phyloP scores from a whole-genome alignment of 345 rosid genomes.

The Populus nigra region DNA sequence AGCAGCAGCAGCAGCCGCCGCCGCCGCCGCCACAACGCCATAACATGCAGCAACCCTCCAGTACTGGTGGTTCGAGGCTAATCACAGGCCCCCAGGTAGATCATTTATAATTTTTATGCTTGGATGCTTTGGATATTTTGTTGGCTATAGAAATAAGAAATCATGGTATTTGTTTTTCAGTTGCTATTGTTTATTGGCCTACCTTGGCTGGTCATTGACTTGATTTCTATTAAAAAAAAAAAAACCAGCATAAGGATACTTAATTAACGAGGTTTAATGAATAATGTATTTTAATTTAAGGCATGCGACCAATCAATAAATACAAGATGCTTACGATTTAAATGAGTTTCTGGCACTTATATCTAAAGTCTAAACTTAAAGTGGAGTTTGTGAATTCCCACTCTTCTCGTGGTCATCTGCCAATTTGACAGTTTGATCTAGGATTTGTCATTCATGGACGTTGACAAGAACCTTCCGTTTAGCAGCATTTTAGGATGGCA shows the following conservation, averaged over 20 bases:
- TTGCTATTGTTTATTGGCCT: not conserved
- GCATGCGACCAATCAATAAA: not conserved
- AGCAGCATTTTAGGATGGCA: too few relatives aligned
- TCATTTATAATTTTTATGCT: not conserved
- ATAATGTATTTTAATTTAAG: too few relatives aligned
- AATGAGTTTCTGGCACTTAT: not conserved
- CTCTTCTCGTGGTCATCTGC: not conserved
- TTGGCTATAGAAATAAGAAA: not conserved
- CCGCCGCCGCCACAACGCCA: conserved; percentile 46
- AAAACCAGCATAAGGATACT: not conserved
- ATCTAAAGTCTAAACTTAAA: not conserved
- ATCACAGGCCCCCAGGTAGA: conserved; percentile 86
- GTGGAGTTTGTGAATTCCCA: not conserved
- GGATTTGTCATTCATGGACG: too few relatives aligned
- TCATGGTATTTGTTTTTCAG: not conserved
- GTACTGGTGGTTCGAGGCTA: conserved; percentile 53
- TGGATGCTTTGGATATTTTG: not conserved
- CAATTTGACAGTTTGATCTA: too few relatives aligned
- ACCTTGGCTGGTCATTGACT: not conserved
- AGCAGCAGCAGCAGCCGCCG: conserved; percentile 24
- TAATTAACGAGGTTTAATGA: not conserved
- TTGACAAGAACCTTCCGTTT: too few relatives aligned
- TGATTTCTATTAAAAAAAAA: not conserved
- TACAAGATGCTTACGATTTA: not conserved
- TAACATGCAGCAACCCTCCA: conserved; percentile 51